Evolutionary conservation across 2,329 filamentous ascomycete genomes (phyloP).

Genomic region (Eutypa lata): DNA sequence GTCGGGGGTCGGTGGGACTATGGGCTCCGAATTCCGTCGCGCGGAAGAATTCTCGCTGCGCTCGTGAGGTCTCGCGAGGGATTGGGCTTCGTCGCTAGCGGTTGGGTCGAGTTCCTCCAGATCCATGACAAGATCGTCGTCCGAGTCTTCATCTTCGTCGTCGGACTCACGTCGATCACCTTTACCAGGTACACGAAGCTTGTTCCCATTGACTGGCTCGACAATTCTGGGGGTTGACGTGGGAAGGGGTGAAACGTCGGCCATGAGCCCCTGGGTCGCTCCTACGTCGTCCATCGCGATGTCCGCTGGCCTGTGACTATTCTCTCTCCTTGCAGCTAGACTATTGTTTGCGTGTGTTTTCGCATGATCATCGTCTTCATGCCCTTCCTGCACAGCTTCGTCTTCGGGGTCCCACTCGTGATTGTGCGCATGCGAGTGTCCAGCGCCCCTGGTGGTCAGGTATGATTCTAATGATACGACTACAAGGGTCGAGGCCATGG

Average conservation of each 20-base stretch:
- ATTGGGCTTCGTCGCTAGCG: slow-evolving; percentile 26
- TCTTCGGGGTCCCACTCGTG: slow-evolving; percentile 47
- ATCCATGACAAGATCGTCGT: slow-evolving; percentile 57
- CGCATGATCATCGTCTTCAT: slow-evolving; percentile 22
- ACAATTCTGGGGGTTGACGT: slow-evolving; percentile 44
- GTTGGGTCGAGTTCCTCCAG: slow-evolving; percentile 57
- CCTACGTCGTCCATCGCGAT: slow-evolving; percentile 52
- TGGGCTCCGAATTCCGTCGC: slow-evolving; percentile 20
- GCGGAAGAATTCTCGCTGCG: slow-evolving; percentile 1
- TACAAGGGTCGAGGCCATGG: slow-evolving; percentile 76
- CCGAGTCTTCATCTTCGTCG: slow-evolving; percentile 39
- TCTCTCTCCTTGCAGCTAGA: slow-evolving; percentile 35
- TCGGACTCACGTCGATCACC: slow-evolving; percentile 16
- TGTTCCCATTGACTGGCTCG: slow-evolving; percentile 14
- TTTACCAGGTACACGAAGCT: slow-evolving; percentile 7
- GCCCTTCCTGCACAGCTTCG: slow-evolving; percentile 20
- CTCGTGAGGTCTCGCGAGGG: slow-evolving; percentile 20
- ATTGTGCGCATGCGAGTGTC: slow-evolving; percentile 58
- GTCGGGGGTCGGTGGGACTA: slow-evolving; percentile 40
- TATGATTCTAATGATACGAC: slow-evolving; percentile 88
- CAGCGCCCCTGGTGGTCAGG: slow-evolving; percentile 68
- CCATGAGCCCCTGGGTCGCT: slow-evolving; percentile 52
- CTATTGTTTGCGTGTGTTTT: slow-evolving; percentile 24
- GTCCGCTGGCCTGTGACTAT: slow-evolving; percentile 41
- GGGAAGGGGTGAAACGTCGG: slow-evolving; percentile 56